Percentiles rank a stretch among this genome's conserved stretches.
phyloP scores from a whole-genome alignment of 2,329 filamentous ascomycete genomes.

The Pyricularia sp. region DNA sequence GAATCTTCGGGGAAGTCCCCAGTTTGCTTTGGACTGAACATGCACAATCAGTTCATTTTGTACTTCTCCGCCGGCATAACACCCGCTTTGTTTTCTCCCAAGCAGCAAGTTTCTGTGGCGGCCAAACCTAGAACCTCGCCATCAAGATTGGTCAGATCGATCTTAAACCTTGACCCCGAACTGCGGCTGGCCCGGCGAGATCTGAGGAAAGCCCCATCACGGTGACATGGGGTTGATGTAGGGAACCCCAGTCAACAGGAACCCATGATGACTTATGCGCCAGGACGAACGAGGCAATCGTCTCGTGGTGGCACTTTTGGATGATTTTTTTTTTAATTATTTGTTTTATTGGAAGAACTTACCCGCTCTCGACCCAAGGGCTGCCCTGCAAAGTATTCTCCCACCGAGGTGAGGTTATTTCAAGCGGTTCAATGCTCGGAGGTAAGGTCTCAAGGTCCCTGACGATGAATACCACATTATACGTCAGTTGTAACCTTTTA shows the following conservation, averaged over 20 bases:
- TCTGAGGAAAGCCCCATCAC: background rate
- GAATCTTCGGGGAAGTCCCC: background rate
- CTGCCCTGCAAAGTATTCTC: background rate
- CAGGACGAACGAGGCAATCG: background rate
- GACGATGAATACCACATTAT: background rate
- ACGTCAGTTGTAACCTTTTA: background rate
- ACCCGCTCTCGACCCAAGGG: background rate
- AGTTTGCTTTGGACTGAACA: background rate
- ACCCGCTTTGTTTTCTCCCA: background rate
- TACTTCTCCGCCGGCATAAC: background rate
- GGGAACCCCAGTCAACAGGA: background rate
- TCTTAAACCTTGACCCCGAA: background rate
- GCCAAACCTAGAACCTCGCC: background rate
- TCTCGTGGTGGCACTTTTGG: background rate
- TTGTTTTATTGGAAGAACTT: background rate
- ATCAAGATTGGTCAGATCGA: background rate
- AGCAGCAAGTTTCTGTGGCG: background rate
- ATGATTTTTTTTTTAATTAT: no score
- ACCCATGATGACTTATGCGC: background rate
- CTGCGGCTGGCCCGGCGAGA: background rate
- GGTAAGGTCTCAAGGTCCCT: background rate
- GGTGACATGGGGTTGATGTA: background rate
- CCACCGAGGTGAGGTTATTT: background rate
- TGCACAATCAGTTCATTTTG: background rate
- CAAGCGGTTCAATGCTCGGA: background rate